Percentiles rank a stretch among this genome's conserved stretches.
phyloP scores from a whole-genome alignment of 2,329 filamentous ascomycete species.

The Hymenoscyphus salicellus region DNA sequence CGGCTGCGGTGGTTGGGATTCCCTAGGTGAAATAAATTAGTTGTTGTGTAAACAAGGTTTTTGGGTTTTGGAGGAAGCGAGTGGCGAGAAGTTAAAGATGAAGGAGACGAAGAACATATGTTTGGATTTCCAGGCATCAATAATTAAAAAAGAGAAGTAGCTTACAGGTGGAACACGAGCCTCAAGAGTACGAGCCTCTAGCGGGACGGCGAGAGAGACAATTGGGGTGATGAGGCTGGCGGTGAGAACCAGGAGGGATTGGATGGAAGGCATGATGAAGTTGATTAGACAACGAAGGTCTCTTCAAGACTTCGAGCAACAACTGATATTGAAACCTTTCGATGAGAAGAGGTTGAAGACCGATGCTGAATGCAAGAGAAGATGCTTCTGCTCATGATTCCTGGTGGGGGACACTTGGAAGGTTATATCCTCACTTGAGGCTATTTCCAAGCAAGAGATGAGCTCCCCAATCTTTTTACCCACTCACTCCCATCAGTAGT shows the following conservation, averaged over 20 bases:
- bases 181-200: neutral
- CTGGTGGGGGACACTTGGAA: neutral
- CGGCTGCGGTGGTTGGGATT: constrained; percentile 58
- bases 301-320: neutral
- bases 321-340: neutral
- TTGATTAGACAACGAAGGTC: constrained; percentile 2
- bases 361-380: constrained; percentile 1
- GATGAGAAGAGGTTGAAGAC: neutral
- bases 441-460: neutral
- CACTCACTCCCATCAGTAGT: neutral
- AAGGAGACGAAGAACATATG: neutral
- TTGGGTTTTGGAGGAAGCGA: neutral
- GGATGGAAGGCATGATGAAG: constrained; percentile 7
- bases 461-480: neutral
- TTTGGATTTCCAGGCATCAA: neutral
- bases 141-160: neutral
- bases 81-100: neutral
- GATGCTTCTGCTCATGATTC: constrained; percentile 6
- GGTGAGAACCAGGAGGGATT: neutral
- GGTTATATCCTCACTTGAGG: constrained; percentile 11
- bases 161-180: constrained; percentile 1
- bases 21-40: neutral
- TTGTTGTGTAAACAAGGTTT: neutral
- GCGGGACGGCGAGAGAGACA: neutral
- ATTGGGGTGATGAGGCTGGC: neutral